phyloP scores from a whole-genome alignment of 2,329 filamentous ascomycete species.

The Xylaria sp. region DNA sequence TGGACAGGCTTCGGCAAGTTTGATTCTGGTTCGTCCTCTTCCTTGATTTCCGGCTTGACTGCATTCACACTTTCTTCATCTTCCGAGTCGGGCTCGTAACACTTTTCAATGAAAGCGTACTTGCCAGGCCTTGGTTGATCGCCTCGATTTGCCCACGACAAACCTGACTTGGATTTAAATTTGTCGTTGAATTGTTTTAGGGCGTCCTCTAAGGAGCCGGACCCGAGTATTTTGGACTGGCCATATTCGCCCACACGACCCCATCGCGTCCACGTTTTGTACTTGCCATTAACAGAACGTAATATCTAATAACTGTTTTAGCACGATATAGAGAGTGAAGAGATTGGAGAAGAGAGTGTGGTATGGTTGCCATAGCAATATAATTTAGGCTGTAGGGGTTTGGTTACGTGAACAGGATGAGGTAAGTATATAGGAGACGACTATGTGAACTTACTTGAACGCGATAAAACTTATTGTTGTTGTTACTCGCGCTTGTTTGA shows the following conservation, averaged over 20 bases:
- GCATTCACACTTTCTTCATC: constrained; percentile 46
- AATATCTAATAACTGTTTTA: constrained; percentile 54
- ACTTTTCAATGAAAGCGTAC: constrained; percentile 84
- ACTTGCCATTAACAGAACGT: constrained; percentile 54
- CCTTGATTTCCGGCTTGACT: constrained; percentile 39
- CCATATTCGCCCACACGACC: constrained; percentile 76
- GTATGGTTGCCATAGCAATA: neutral
- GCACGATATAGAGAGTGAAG: constrained; percentile 3
- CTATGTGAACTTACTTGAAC: constrained; percentile 65
- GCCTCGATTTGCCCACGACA: constrained; percentile 63
- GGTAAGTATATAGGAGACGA: neutral
- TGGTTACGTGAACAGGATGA: neutral
- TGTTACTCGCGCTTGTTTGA: constrained; percentile 75
- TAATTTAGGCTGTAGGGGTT: neutral
- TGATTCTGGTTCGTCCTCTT: constrained; percentile 42
- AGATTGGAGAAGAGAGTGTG: neutral
- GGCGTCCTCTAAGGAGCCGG: constrained; percentile 56
- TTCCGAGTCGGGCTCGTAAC: constrained; percentile 74
- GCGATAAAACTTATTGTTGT: constrained; percentile 87
- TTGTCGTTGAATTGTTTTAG: constrained; percentile 66
- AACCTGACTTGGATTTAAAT: constrained; percentile 70
- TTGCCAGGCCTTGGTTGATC: constrained; percentile 70
- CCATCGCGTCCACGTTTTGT: constrained; percentile 79
- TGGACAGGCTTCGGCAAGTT: constrained; percentile 62
- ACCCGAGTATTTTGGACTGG: constrained; percentile 57